A percentile compares a stretch with the other conserved stretches of the same genome.
These are phyloP conservation scores for Albugo candida DNA, from an alignment of 352 stramenopile species.

Conservation along the genomic window DNA sequence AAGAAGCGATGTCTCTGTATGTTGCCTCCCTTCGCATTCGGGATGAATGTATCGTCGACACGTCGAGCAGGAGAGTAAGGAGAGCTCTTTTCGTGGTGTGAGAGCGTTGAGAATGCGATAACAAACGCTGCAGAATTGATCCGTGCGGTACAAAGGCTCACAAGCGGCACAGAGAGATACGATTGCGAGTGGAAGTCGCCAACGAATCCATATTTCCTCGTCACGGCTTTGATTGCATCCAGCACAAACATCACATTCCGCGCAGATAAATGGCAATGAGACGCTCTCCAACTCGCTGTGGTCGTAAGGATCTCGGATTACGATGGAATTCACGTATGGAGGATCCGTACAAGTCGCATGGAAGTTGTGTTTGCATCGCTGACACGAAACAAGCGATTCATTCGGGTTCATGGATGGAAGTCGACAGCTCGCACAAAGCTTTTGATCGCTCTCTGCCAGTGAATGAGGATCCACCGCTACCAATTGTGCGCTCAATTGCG, in stretches of 20 bases:
- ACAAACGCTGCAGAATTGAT: slow-evolving; percentile 63
- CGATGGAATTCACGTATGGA: slow-evolving; percentile 30
- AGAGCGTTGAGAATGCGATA: slow-evolving; percentile 24
- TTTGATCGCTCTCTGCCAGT: too few relatives aligned
- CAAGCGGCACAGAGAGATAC: slow-evolving; percentile 45
- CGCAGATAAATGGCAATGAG: slow-evolving; percentile 49
- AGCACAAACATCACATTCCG: slow-evolving; percentile 33
- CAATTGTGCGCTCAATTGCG: too few relatives aligned
- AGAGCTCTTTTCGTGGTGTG: slow-evolving; percentile 19
- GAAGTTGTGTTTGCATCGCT: slow-evolving; percentile 26
- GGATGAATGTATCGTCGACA: slow-evolving; percentile 69
- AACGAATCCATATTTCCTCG: slow-evolving; percentile 31
- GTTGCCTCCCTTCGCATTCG: slow-evolving; percentile 33
- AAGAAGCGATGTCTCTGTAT: too few relatives aligned
- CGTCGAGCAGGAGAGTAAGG: slow-evolving; percentile 45
- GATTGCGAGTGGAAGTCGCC: slow-evolving; percentile 37
- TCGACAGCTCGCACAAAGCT: too few relatives aligned
- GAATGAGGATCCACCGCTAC: too few relatives aligned
- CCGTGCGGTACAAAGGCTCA: slow-evolving; percentile 32
- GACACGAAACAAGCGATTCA: slow-evolving; percentile 33
- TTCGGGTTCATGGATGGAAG: not conserved
- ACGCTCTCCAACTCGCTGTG: slow-evolving; percentile 39
- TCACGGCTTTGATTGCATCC: slow-evolving; percentile 18
- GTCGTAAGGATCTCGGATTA: slow-evolving; percentile 29
- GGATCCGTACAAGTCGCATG: slow-evolving; percentile 64